A percentile compares a stretch with the other conserved stretches of the same genome.
Conservation (phyloP, 1,139 yeast genomes). For the Kodamaea derodonti region DNA sequence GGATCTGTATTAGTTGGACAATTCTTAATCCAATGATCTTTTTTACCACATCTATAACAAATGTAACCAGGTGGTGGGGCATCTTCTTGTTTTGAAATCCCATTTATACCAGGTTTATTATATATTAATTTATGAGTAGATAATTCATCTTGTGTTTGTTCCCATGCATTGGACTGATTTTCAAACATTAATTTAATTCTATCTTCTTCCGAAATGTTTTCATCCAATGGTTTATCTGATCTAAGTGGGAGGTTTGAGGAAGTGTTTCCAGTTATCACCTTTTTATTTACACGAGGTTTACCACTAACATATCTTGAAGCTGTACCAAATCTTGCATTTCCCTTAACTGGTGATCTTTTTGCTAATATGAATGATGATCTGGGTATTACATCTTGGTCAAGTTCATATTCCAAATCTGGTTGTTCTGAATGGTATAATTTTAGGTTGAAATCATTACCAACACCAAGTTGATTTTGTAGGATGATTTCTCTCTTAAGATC, state of each 20-base stretch:
- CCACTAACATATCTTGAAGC: conserved; percentile 85
- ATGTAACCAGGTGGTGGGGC: conserved; percentile 94
- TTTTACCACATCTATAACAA: conserved; percentile 94
- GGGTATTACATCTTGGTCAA: conserved; percentile 86
- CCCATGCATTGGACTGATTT: conserved; percentile 92
- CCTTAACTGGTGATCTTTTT: conserved; percentile 67
- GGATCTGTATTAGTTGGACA: conserved; percentile 96
- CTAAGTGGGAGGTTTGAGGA: conserved; percentile 3
- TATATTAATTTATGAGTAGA: conserved; percentile 69
- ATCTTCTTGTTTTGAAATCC: conserved; percentile 46
- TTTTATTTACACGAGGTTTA: conserved; percentile 56
- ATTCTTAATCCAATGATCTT: conserved; percentile 94
- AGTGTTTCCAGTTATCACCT: conserved; percentile 23
- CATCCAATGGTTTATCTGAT: conserved; percentile 22
- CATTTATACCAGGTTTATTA: conserved; percentile 35
- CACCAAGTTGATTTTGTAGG: conserved; percentile 72
- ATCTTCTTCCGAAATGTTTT: conserved; percentile 72
- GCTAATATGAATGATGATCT: conserved; percentile 84
- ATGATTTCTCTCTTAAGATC: conserved; percentile 91
- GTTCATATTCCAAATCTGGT: conserved; percentile 79
- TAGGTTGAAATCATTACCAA: conserved; percentile 81
- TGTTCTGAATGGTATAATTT: conserved; percentile 58
- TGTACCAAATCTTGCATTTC: conserved; percentile 56
- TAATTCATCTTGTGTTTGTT: conserved; percentile 87
- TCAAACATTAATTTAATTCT: conserved; percentile 87